phyloP scores from a whole-genome alignment of 176 grass and related monocot genomes.

The Oryza meridionalis region DNA sequence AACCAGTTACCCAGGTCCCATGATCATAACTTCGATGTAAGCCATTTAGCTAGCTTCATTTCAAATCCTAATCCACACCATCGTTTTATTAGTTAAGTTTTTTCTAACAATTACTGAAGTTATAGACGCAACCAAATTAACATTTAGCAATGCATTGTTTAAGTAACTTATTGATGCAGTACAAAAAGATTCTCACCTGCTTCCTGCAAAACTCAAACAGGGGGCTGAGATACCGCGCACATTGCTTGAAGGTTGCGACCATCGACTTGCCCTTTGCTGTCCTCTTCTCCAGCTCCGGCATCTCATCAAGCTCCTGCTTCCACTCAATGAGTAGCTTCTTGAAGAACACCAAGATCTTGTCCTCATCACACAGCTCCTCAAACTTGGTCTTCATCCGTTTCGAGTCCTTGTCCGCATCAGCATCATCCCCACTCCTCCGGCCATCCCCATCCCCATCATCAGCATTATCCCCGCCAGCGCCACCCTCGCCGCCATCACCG shows the following conservation, averaged over 20 bases:
- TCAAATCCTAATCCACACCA: slow-evolving; percentile 8
- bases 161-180: slow-evolving; percentile 9
- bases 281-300: slow-evolving; percentile 75
- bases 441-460: slow-evolving; percentile 47
- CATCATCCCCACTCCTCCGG: slow-evolving; percentile 53
- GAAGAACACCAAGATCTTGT: slow-evolving; percentile 96
- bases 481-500: slow-evolving; percentile 42
- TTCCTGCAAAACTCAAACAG: slow-evolving; percentile 94
- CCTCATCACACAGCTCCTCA: slow-evolving; percentile 76
- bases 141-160: not conserved
- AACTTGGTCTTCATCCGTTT: slow-evolving; percentile 77
- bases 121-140: not conserved
- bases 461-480: slow-evolving; percentile 18
- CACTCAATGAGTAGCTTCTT: slow-evolving; percentile 86
- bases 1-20: not conserved
- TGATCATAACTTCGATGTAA: not conserved
- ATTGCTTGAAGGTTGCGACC: slow-evolving; percentile 94
- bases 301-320: slow-evolving; percentile 88
- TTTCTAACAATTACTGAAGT: not conserved
- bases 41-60: slow-evolving; percentile 10
- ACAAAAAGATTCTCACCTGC: slow-evolving; percentile 52
- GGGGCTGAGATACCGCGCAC: slow-evolving; percentile 79
- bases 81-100: not conserved
- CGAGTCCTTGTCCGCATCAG: slow-evolving; percentile 60
- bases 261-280: slow-evolving; percentile 81